phyloP scores from a whole-genome alignment of 192 early-diverging fungal species.

The Neocallimastix lanati region DNA sequence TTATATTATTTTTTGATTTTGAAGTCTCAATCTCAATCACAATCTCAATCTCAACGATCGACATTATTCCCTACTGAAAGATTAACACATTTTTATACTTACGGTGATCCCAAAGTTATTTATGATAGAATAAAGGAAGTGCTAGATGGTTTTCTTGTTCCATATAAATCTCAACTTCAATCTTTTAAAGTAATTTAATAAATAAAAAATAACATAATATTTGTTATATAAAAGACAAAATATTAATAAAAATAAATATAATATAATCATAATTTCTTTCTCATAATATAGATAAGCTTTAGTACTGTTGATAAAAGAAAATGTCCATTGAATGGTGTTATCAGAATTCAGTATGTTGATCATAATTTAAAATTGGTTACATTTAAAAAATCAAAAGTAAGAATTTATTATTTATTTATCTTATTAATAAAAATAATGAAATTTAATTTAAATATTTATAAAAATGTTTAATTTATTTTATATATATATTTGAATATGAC shows the following conservation, averaged over 20 bases:
- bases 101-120: slow-evolving; percentile 11
- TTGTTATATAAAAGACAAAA: neutral
- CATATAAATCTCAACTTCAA: slow-evolving; percentile 2
- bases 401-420: neutral
- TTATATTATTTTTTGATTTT: too few species aligned
- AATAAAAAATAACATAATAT: neutral
- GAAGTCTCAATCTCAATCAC: slow-evolving; percentile 1
- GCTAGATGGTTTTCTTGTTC: slow-evolving; percentile 12
- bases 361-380: slow-evolving; percentile 21
- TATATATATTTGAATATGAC: too few species aligned
- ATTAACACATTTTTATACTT: slow-evolving; percentile 19
- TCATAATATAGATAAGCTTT: slow-evolving; percentile 25
- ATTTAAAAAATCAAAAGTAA: slow-evolving; percentile 42
- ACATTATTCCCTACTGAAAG: slow-evolving; percentile 13
- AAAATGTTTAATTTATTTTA: too few species aligned
- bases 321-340: slow-evolving; percentile 41
- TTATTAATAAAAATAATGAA: too few species aligned
- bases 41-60: slow-evolving; percentile 10
- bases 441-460: too few species aligned
- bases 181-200: neutral
- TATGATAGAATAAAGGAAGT: slow-evolving; percentile 9
- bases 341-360: slow-evolving; percentile 26
- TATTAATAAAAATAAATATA: neutral
- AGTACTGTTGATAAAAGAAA: slow-evolving; percentile 43
- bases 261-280: neutral